phyloP scores from a whole-genome alignment of 2,329 filamentous ascomycete species.

The Macrophomina pseudophaseolina region DNA sequence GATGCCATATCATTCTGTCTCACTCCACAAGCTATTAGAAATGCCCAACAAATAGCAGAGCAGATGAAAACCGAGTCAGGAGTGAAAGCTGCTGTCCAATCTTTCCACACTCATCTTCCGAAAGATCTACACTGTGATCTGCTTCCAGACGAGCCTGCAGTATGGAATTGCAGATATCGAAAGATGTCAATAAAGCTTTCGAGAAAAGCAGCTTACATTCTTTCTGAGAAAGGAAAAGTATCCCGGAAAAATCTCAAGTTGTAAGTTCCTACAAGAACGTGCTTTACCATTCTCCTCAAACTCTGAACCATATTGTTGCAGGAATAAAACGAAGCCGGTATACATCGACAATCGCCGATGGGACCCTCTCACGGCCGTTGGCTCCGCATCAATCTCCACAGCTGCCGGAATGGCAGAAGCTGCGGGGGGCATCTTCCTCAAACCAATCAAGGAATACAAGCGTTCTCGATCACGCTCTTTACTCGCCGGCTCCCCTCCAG shows the following conservation, averaged over 20 bases:
- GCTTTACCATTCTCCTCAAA: not conserved
- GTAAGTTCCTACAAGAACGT: not conserved
- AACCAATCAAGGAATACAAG: conserved; percentile 7
- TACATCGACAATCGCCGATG: conserved; percentile 48
- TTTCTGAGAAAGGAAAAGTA: not conserved
- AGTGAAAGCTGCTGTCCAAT: conserved; percentile 48
- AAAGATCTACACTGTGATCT: conserved; percentile 65
- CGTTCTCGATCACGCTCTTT: not conserved
- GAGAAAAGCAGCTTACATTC: not conserved
- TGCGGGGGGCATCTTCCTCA: conserved; percentile 59
- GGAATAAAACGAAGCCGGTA: conserved; percentile 34
- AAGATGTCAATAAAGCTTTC: not conserved
- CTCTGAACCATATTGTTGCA: conserved; percentile 24
- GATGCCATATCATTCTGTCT: conserved; percentile 54
- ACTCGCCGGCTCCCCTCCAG: not conserved
- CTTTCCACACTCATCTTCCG: conserved; percentile 56
- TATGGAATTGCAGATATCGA: conserved; percentile 58
- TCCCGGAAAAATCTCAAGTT: not conserved
- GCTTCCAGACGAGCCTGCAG: conserved; percentile 69
- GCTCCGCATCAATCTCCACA: conserved; percentile 62
- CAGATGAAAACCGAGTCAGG: conserved; percentile 52
- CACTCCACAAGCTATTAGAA: conserved; percentile 41
- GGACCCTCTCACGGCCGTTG: conserved; percentile 69
- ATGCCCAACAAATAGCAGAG: conserved; percentile 46
- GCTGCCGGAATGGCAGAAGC: conserved; percentile 63